Base-by-base conservation (phyloP, 2,329 filamentous ascomycete genomes). In the Colletotrichum cereale region DNA sequence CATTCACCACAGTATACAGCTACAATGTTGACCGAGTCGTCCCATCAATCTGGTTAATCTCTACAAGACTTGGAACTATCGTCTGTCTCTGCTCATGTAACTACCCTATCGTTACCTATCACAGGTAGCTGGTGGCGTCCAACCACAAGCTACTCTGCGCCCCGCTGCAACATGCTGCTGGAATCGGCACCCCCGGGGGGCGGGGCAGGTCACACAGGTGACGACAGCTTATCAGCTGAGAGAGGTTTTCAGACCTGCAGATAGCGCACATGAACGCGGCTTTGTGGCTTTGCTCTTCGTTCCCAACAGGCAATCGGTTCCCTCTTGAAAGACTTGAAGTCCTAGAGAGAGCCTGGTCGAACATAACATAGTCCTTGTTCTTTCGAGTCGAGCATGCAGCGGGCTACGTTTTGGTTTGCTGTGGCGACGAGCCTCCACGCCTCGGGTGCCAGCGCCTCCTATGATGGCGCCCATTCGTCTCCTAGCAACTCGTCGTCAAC, bases 201-300 rank as follows among this genome's bases (percentile, higher is more conserved):
- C 61, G 61, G 61, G 61, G 61, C 60, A 55, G 14, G 48, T 24
- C 55, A 12, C 36, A 42, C 24, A 14, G 47, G n/a, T n/a, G n/a
- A n/a, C n/a, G n/a, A n/a, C 40, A 52, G 48, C 61, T 52, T 53
- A 55, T 55, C 61, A 63, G 61, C 31, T 62, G 44, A 53, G 47
- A n/a, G n/a, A 24, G 61, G 36, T 48, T 42, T 42, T 53, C 5
- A 42, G 52, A 24, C 47, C 18, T 24, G 36, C 29, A 31, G 34
- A 63, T 12, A 42, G 47, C 47, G 21, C 16, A 40, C 10, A 14
- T 24, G 44, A 16, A 44, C 36, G 16, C 44, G 24, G 18, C 26
- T 24, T 24, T 24, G 26, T 29, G 47, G 4, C 60, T 48, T 12
- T 14, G n/a, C 31, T 11, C 8, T 38, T 21, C 21, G 31, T 38